These are phyloP conservation scores for Aspergillus neotritici DNA, from an alignment of 2,329 filamentous ascomycete genomes.

Conservation along the genomic window DNA sequence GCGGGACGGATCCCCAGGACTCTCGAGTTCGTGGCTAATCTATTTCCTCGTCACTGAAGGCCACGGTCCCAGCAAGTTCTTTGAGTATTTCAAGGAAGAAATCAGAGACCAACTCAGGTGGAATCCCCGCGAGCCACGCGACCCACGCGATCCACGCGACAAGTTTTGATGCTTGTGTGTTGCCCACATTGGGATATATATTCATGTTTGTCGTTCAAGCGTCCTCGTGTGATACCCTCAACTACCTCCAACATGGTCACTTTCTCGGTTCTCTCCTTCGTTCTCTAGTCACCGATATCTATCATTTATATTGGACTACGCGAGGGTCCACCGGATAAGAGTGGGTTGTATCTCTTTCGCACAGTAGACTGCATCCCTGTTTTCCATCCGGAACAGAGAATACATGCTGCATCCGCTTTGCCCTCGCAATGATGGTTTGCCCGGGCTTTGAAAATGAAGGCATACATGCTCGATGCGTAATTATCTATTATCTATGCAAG, in stretches of 20 bases:
- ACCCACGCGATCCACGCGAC: too few species aligned
- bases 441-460: constrained; percentile 15
- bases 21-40: neutral
- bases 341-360: constrained; percentile 17
- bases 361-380: constrained; percentile 19
- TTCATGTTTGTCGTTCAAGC: constrained; percentile 3
- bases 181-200: constrained; percentile 1
- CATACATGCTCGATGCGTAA: constrained; percentile 9
- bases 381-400: constrained; percentile 21
- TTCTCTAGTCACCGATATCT: neutral
- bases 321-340: constrained; percentile 15
- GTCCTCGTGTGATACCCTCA: neutral
- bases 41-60: constrained; percentile 12
- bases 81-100: constrained; percentile 39
- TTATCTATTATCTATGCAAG: neutral
- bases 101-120: constrained; percentile 39
- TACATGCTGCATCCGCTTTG: constrained; percentile 16
- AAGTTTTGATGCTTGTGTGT: constrained; percentile 17
- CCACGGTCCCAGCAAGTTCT: constrained; percentile 27
- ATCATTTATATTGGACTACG: neutral
- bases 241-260: neutral
- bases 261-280: neutral
- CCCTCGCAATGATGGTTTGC: constrained; percentile 9
- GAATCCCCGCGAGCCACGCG: constrained; percentile 29
- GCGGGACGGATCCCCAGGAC: constrained; percentile 1